phyloP scores from a whole-genome alignment of 1,139 yeast species.

The Entelexis sorbosivorans region DNA sequence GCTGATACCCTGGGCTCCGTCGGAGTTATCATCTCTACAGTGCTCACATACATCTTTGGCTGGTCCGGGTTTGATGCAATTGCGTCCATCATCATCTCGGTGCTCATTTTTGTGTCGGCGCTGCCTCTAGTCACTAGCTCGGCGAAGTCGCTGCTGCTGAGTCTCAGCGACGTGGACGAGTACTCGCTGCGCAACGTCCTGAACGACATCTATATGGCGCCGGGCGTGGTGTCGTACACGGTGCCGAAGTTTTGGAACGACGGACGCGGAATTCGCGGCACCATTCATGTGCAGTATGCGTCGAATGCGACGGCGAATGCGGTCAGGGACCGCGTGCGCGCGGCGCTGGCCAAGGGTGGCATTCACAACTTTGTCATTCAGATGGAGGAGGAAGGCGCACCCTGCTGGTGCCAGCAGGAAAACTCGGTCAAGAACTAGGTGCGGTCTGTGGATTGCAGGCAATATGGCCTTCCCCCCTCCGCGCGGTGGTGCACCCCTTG shows the following conservation, averaged over 20 bases:
- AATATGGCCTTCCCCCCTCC: neutral
- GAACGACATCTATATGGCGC: conserved; percentile 53
- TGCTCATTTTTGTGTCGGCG: conserved; percentile 68
- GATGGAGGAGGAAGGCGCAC: conserved; percentile 31
- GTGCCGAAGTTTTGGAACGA: conserved; percentile 89
- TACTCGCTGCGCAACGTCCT: conserved; percentile 50
- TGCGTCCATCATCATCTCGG: conserved; percentile 80
- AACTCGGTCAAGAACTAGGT: neutral
- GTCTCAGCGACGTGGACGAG: conserved; percentile 49
- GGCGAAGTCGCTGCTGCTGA: conserved; percentile 58
- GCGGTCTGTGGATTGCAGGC: too few species aligned
- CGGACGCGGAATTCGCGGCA: conserved; percentile 35
- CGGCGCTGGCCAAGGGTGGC: conserved; percentile 30
- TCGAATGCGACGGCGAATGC: conserved; percentile 57
- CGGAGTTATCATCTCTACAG: conserved; percentile 83
- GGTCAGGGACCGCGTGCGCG: conserved; percentile 53
- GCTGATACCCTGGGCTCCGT: conserved; percentile 97
- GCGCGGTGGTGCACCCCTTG: neutral
- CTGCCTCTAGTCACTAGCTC: conserved; percentile 75
- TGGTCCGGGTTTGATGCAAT: conserved; percentile 76
- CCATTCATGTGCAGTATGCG: conserved; percentile 55
- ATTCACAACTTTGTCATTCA: conserved; percentile 32
- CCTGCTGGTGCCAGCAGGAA: conserved; percentile 30
- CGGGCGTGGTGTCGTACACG: conserved; percentile 75
- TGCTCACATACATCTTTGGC: conserved; percentile 36